Evolutionary conservation across 2,329 filamentous ascomycete genomes (phyloP).

Genomic region (Drechmeria coniospora): DNA sequence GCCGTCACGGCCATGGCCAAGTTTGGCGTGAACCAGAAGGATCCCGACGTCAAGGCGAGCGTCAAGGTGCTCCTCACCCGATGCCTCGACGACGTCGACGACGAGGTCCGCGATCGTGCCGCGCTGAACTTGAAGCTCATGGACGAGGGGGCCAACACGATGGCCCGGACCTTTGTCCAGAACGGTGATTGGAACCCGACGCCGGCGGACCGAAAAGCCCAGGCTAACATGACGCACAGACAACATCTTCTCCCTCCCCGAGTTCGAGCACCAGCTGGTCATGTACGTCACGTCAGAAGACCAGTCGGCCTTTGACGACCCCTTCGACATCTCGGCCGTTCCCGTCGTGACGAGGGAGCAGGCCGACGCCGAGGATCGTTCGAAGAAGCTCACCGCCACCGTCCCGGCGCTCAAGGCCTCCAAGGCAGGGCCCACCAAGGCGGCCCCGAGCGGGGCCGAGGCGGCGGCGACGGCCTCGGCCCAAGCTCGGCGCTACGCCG

Average conservation of each 20-base stretch:
- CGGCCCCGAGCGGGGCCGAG: slow-evolving; percentile 53
- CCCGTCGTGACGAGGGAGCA: slow-evolving; percentile 92
- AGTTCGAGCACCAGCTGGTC: slow-evolving; percentile 92
- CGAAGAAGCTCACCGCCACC: slow-evolving; percentile 88
- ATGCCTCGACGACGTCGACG: slow-evolving; percentile 92
- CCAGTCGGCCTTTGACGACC: slow-evolving; percentile 64
- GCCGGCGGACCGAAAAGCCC: too few species aligned
- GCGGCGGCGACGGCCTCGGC: slow-evolving; percentile 62
- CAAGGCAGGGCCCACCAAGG: slow-evolving; percentile 62
- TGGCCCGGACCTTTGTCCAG: slow-evolving; percentile 78
- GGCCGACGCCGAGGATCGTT: slow-evolving; percentile 87
- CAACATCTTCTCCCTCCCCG: slow-evolving; percentile 85
- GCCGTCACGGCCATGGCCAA: slow-evolving; percentile 93
- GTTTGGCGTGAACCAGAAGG: slow-evolving; percentile 92
- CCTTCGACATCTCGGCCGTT: slow-evolving; percentile 84
- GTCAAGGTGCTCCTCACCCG: slow-evolving; percentile 83
- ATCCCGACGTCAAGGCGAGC: slow-evolving; percentile 90
- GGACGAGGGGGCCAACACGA: slow-evolving; percentile 78
- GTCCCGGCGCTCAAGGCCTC: slow-evolving; percentile 90
- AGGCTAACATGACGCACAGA: slow-evolving; percentile 33
- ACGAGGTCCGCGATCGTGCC: slow-evolving; percentile 91
- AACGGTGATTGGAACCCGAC: slow-evolving; percentile 54
- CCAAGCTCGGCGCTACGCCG: slow-evolving; percentile 73
- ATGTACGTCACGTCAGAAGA: slow-evolving; percentile 93
- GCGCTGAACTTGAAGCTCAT: slow-evolving; percentile 86